A percentile compares a stretch with the other conserved stretches of the same genome.
These are phyloP conservation scores for Paramyrothecium sp. DNA, from an alignment of 2,329 filamentous ascomycete species.

Conservation along the genomic window DNA sequence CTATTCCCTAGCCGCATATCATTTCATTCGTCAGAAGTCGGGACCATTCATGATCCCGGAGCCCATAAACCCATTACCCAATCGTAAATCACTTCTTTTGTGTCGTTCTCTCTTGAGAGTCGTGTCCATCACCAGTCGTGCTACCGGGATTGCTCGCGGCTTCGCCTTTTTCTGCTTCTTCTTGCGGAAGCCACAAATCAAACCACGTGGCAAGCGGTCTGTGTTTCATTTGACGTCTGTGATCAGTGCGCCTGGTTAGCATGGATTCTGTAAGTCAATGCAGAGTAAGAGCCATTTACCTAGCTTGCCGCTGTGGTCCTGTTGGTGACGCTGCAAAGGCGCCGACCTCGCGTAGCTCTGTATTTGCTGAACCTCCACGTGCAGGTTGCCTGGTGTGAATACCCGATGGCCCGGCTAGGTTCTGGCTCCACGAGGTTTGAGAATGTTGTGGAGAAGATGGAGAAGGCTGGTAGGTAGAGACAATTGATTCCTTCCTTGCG, in stretches of 20 bases:
- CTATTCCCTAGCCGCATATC: neutral
- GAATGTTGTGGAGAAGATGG: neutral
- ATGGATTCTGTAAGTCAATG: neutral
- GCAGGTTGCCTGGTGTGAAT: neutral
- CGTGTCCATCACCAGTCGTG: no score
- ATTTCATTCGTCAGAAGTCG: neutral
- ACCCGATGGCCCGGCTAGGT: neutral
- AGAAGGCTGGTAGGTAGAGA: neutral
- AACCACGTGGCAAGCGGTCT: neutral
- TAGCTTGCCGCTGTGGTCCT: neutral
- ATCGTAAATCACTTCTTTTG: neutral
- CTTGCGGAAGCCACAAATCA: neutral
- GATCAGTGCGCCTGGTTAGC: neutral
- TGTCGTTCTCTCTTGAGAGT: constrained; percentile 2
- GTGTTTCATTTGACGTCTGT: neutral
- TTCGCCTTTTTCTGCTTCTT: neutral
- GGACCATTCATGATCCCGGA: neutral
- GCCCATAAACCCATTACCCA: neutral
- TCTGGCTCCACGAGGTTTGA: neutral
- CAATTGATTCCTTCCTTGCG: neutral
- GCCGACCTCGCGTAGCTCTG: neutral
- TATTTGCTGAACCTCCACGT: neutral
- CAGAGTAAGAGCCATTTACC: neutral
- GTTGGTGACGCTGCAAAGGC: neutral
- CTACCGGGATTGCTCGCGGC: no score